phyloP scores from a whole-genome alignment of 179 eudicot species.

The Silene vulgaris region DNA sequence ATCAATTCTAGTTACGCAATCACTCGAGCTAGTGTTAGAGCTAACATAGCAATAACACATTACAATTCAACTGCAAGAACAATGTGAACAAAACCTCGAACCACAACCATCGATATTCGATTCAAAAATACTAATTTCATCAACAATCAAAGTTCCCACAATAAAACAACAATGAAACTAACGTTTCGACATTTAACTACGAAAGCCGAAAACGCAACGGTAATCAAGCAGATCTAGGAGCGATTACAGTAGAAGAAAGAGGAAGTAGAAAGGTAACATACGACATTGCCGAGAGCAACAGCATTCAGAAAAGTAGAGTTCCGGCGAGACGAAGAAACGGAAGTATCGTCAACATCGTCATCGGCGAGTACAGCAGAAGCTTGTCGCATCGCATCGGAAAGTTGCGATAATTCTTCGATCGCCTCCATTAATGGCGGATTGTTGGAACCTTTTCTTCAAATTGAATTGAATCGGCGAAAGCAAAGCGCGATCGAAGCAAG shows the following conservation, averaged over 20 bases:
- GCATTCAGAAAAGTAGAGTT: conserved; percentile 76
- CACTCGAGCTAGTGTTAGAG: not conserved
- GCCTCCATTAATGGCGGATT: conserved; percentile 57
- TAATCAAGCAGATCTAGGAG: not conserved
- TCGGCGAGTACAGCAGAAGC: conserved; percentile 84
- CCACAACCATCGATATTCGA: not conserved
- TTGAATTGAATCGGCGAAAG: not conserved
- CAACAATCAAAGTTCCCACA: not conserved
- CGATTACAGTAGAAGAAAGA: conserved; percentile 1
- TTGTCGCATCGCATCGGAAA: conserved; percentile 93
- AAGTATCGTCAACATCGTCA: conserved; percentile 70
- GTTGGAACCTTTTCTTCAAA: not conserved
- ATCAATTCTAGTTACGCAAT: too few relatives aligned
- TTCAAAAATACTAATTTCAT: not conserved
- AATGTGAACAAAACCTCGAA: not conserved
- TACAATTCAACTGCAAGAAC: not conserved
- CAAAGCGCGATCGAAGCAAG: not conserved
- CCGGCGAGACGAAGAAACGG: conserved; percentile 42
- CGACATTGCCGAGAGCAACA: conserved; percentile 90
- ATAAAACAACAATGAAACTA: not conserved
- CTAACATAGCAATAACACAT: not conserved
- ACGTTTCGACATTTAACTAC: not conserved
- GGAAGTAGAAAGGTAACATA: conserved; percentile 30
- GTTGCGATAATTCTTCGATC: conserved; percentile 80
- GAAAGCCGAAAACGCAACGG: not conserved